Base-by-base conservation (phyloP, 257 asterid genomes). In the Gynochthodes officinalis region DNA sequence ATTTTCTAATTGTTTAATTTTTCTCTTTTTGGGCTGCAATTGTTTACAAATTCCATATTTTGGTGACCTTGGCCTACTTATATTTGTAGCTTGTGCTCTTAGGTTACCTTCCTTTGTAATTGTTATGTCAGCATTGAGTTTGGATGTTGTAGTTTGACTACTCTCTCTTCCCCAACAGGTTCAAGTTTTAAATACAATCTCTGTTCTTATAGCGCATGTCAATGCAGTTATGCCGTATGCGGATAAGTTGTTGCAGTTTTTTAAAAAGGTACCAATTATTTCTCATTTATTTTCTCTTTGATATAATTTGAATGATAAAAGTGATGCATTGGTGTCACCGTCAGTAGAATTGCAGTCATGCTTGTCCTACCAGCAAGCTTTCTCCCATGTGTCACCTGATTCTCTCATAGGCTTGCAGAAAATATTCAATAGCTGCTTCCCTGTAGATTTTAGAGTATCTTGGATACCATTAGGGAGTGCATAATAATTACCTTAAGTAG, bases 141-240 rank as follows among this genome's bases (percentile, higher is more conserved):
- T 5, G 7, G n/a, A 49, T 35, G 73, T 27, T 48, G 46, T 52
- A 18, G 53, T 52, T 64, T 68, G 25, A 60, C 25, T 32, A 35
- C 54, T 18, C 10, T 25, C 52, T 23, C 28, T 83, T 75, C 49
- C 6, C 9, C 27, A 18, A 37, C 94, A 95, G 99, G 99, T 95
- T 86, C 98, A 92, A 86, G 94, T 89, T 72, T 78, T 95, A 64
- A 95, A 95, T 82, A 89, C 98, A 0, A 85, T 95, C 60, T 86
- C 99, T 82, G 77, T 79, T 80, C 96, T 95, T 76, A 86, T 95
- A 74, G 93, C 92, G 76, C 91, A 80, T 73, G 81, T 84, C 71
- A 80, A 87, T 76, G 96, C 87, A 77, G 84, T 95, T 71, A 75
- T 77, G 73, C 98, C 96, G 35, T 87, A 89, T 74, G 96, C 95